Evolutionary conservation across 768 basidiomycete genomes (phyloP).

Genomic region (Punctularia strigosozonata): DNA sequence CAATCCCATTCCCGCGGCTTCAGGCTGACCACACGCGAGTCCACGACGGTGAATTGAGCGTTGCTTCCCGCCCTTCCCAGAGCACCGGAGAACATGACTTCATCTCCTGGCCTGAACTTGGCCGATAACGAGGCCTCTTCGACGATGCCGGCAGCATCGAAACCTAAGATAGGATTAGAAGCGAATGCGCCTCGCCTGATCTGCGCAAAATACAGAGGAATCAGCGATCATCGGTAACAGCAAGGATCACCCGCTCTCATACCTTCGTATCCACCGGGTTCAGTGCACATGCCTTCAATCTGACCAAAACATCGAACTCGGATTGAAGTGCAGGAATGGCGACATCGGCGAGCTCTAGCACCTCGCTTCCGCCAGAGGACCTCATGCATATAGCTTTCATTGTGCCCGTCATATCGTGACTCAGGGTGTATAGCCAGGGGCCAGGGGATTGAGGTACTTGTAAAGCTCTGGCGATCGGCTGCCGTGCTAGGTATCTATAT

Average conservation of each 20-base stretch:
- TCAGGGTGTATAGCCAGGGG: too few species aligned
- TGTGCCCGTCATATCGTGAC: too few species aligned
- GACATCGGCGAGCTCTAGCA: neutral
- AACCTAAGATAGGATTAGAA: constrained; percentile 7
- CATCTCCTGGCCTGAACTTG: neutral
- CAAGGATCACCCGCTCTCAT: too few species aligned
- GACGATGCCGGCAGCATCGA: constrained; percentile 13
- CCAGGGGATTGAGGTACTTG: too few species aligned
- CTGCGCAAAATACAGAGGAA: too few species aligned
- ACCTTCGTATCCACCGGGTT: constrained; percentile 15
- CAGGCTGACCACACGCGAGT: neutral
- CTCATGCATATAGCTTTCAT: too few species aligned
- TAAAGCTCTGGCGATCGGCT: too few species aligned
- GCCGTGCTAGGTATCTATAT: too few species aligned
- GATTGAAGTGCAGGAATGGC: neutral
- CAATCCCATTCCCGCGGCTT: neutral
- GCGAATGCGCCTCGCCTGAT: constrained; percentile 7
- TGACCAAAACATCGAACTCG: constrained; percentile 7
- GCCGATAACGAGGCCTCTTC: neutral
- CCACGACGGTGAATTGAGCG: neutral
- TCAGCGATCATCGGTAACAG: too few species aligned
- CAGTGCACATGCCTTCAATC: constrained; percentile 7
- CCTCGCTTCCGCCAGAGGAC: too few species aligned
- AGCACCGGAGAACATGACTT: neutral
- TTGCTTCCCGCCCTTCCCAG: neutral